Percentiles rank a stretch among this genome's conserved stretches.
These are phyloP conservation scores for Micromonas pusilla DNA, from an alignment of 139 green algal genomes.

Conservation along the genomic window DNA sequence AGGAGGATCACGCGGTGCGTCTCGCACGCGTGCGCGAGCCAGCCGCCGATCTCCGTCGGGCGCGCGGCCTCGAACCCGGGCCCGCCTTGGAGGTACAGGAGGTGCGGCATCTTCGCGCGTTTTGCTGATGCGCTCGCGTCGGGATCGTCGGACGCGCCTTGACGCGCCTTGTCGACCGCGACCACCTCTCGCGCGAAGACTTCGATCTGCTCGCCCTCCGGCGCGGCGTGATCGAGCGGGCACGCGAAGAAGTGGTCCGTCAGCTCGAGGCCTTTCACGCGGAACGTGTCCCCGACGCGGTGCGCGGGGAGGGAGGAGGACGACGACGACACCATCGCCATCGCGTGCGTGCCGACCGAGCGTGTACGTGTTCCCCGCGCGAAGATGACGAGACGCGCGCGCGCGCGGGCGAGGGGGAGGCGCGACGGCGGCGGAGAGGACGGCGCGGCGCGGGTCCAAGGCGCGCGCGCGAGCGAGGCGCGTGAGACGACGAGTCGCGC, in stretches of 20 bases:
- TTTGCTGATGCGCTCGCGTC: too few relatives aligned
- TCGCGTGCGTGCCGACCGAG: too few relatives aligned
- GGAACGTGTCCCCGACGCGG: not conserved
- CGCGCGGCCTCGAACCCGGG: constrained; percentile 73
- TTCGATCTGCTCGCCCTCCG: constrained; percentile 39
- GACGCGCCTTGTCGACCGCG: constrained; percentile 41
- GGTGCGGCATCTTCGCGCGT: constrained; percentile 41
- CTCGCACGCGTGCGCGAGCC: constrained; percentile 65
- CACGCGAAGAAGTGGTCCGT: constrained; percentile 40
- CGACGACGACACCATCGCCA: too few relatives aligned
- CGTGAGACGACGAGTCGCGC: too few relatives aligned
- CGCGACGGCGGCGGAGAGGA: too few relatives aligned
- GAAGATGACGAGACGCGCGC: too few relatives aligned
- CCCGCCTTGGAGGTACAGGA: constrained; percentile 67
- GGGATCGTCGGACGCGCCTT: constrained; percentile 32
- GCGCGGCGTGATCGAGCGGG: constrained; percentile 61
- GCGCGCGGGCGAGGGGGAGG: too few relatives aligned
- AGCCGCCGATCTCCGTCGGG: constrained; percentile 55
- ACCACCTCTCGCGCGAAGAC: constrained; percentile 73
- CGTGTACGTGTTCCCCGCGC: too few relatives aligned
- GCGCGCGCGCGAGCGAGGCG: too few relatives aligned
- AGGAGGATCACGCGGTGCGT: constrained; percentile 75
- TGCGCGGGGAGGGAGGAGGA: not conserved
- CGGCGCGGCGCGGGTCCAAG: too few relatives aligned
- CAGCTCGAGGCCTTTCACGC: constrained; percentile 12